Evolutionary conservation across 805 yeast species (phyloP).

Genomic region (Yamadazyma tumulicola): DNA sequence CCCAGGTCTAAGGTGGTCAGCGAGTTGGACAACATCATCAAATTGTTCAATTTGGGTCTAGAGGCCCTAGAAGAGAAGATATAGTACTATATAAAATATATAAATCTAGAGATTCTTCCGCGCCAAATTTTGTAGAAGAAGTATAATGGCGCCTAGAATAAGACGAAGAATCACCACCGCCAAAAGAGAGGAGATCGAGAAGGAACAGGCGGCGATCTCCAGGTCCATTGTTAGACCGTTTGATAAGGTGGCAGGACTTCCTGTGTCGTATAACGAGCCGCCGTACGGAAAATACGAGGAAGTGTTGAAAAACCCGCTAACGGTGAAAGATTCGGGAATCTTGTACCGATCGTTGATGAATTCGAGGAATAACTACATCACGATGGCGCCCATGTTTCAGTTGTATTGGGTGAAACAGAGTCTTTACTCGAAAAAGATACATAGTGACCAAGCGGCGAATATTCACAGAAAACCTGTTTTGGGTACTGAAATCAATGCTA

Average conservation of each 20-base stretch:
- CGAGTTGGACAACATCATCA: constrained; percentile 38
- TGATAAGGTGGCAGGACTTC: constrained; percentile 60
- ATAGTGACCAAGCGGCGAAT: constrained; percentile 13
- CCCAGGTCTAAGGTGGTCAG: constrained; percentile 31
- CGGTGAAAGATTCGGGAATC: constrained; percentile 70
- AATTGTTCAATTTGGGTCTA: constrained; percentile 35
- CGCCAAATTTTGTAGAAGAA: no score
- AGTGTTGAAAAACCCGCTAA: constrained; percentile 59
- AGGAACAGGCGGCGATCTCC: constrained; percentile 36
- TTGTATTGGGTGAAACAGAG: constrained; percentile 78
- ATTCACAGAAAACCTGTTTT: constrained; percentile 31
- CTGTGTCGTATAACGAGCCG: constrained; percentile 63
- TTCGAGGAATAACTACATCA: constrained; percentile 58
- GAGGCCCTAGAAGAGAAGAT: constrained; percentile 35
- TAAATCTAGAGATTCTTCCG: not conserved
- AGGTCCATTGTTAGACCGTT: constrained; percentile 54
- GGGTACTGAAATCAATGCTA: constrained; percentile 46
- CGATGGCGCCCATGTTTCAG: constrained; percentile 68
- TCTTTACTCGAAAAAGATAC: constrained; percentile 43
- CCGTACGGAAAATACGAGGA: constrained; percentile 50
- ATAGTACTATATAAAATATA: constrained; percentile 8
- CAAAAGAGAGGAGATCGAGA: constrained; percentile 38
- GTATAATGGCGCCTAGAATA: constrained; percentile 27
- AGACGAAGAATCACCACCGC: constrained; percentile 43
- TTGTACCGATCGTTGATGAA: constrained; percentile 66